Percentiles rank a stretch among this genome's conserved stretches.
These are phyloP conservation scores for Acanthamoeba healyi DNA, from an alignment of 208 protist genomes.

Conservation along the genomic window DNA sequence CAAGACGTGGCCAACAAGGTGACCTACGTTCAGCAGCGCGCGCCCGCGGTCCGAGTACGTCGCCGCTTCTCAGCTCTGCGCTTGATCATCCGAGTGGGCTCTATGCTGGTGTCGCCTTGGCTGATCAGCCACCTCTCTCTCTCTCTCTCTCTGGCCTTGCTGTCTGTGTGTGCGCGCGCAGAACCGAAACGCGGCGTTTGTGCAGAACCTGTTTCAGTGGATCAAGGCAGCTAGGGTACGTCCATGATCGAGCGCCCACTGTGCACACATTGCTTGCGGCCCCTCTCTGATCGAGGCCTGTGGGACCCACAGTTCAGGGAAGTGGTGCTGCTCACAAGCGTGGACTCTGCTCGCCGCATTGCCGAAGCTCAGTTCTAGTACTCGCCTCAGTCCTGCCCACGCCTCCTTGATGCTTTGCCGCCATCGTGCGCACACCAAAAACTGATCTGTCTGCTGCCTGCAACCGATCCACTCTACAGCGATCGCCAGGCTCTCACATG, in stretches of 20 bases:
- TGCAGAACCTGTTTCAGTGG: constrained; percentile 58
- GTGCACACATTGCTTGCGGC: background rate
- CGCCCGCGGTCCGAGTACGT: constrained; percentile 8
- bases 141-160: background rate
- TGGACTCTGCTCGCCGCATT: constrained; percentile 45
- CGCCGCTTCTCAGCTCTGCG: no score
- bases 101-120: background rate
- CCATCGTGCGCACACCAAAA: no score
- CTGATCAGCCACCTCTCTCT: no score
- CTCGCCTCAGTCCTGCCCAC: background rate
- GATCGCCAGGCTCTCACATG: background rate
- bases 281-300: background rate
- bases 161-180: background rate
- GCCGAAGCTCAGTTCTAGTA: background rate
- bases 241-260: no score
- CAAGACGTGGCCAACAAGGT: constrained; percentile 38
- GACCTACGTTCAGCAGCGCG: constrained; percentile 55
- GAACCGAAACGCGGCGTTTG: constrained; percentile 38
- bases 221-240: background rate
- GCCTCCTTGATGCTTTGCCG: background rate
- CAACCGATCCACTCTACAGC: background rate
- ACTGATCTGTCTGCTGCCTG: no score
- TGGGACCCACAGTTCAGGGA: background rate
- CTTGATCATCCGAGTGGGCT: background rate
- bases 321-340: constrained; percentile 32